Base-by-base conservation (phyloP, 1,284 basidiomycete genomes). In the Porodaedalea pini region DNA sequence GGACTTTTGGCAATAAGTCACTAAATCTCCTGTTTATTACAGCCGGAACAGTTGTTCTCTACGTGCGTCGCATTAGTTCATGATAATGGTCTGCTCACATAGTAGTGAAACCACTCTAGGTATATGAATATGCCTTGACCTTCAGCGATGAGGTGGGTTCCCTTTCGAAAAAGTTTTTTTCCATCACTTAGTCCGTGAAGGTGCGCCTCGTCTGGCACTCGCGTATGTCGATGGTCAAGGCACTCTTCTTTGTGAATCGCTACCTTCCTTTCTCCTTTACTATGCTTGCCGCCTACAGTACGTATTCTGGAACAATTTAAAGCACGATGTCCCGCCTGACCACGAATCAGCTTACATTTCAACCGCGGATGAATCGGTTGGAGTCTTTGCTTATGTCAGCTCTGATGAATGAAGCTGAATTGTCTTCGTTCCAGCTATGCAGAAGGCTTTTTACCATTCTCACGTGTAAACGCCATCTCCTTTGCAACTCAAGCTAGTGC, bases 191-290 rank as follows among this genome's bases (percentile, higher is more conserved):
- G 15, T 39, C 17, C 10, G 21, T 11, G 17, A 11, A 57, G 56
- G 25, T 57, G 19, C 21, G 51, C 8, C 44, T 58, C 15, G 41
- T 54, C 7, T 58, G 57, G 57, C 43, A 27, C n/a, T 45, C 57
- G 11, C 39, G 37, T n/a, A 51, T 40, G 43, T 39, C 31, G 17
- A 27, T 58, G n/a, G 37, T 54, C 43, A 58, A 58, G 41, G 13
- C 17, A 6, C 44, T 54, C 23, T 58, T 58, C 51, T 58, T 58
- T 23, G 43, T 53, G 4, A 57, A 57, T 19, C 56, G 56, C 15
- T 57, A 57, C 34, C 44, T 58, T 19, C 43, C 57, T 3, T 58
- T 58, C 25, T 21, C 29, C 34, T 37, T 32, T 10, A 37, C 32
- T 4, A 3, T 36, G 4, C 21, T 44, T 3, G 48, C 39, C 4